Base-by-base conservation (phyloP, 768 basidiomycete genomes). In the Leucogyrophana mollusca region DNA sequence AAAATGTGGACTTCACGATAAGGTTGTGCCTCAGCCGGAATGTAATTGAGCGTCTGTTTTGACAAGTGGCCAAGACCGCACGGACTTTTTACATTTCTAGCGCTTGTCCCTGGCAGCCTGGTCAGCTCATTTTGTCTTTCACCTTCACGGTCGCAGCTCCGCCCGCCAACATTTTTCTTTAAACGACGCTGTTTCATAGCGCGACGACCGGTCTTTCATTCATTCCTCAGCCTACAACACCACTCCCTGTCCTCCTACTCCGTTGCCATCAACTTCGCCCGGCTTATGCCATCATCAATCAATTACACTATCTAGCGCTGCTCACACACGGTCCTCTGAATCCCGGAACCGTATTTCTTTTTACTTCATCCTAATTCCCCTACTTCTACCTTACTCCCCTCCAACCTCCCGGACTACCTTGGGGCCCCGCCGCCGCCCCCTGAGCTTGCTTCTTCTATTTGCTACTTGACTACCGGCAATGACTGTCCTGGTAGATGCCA, bases 381-480 rank as follows among this genome's bases (percentile, higher is more conserved):
- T 7, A 13, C 27, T 30, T 7, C 13, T n/a, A n/a, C 6, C 27
- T 30, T 30, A 13, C 27, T 30, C 14, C n/a, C 20, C 18, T 44
- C 21, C 5, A 35, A 22, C 18, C 9, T 44, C 16, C 38, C n/a
- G n/a, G n/a, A n/a, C n/a, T n/a, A n/a, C n/a, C 25, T 40, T 7
- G 9, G 17, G 6, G 18, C n/a, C 24, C 14, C 9, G 4, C 8
- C n/a, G 20, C 13, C 4, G 23, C 18, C n/a, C 23, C 37, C 32
- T 41, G 45, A 10, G 27, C 30, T 34, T n/a, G 22, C 24, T 37
- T n/a, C 34, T n/a, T 14, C 16, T 14, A 36, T 27, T 17, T 33
- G 34, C 14, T 7, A 27, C n/a, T 59, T 64, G 59, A 32, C 34
- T 16, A 21, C 38, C 33, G 38, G 35, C 4, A 20, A 45, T 45